Evolutionary conservation across 2,329 filamentous ascomycete species (phyloP), one percentile per base, ranked within the genome.

Genomic region (Macrophomina pseudophaseolina): DNA sequence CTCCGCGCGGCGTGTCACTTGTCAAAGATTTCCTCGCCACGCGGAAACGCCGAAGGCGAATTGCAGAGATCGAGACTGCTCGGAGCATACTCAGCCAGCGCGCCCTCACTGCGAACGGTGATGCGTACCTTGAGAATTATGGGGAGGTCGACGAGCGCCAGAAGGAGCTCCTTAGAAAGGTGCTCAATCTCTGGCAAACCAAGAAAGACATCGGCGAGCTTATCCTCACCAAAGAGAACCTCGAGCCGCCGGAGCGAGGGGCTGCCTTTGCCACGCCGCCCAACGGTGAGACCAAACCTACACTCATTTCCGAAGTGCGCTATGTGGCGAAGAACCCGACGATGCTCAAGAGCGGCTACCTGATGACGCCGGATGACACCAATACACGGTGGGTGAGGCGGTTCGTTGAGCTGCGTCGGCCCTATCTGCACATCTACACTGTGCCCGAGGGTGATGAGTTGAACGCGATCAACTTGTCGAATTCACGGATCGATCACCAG

Each of bases 361-460:
- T 99, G 16, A 84, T 98, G 51, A 91, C 92, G 2, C 93, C 93
- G 0, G 93, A 93, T 74, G 90, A 89, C 65, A 90, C 92, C 64
- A 92, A 90, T 42, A 91, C 89, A 28, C 88, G 91, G 68, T 99
- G 95, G 95, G 87, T 95, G 33, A 92, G 94, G 72, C 90, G 94
- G 49, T 98, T 97, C 74, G 92, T 97, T 59, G 95, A 99, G 80
- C 86, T 99, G 33, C 88, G 95, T 38, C 87, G 91, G 63, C 95
- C 95, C 0, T 99, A 98, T 76, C 84, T 99, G 64, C 93, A 98
- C 78, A 87, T 99, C 42, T 92, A 98, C 80, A 91, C 88, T 30
- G 89, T 91, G 0, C 88, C 90, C 0, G 91, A 96, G 48, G 94
- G 94, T 18, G 95, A 98, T 72, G 94, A 97, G 78, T 86, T 97